Base-by-base conservation (phyloP, 2,329 filamentous ascomycete genomes). In the Ceratocystis colombiana region DNA sequence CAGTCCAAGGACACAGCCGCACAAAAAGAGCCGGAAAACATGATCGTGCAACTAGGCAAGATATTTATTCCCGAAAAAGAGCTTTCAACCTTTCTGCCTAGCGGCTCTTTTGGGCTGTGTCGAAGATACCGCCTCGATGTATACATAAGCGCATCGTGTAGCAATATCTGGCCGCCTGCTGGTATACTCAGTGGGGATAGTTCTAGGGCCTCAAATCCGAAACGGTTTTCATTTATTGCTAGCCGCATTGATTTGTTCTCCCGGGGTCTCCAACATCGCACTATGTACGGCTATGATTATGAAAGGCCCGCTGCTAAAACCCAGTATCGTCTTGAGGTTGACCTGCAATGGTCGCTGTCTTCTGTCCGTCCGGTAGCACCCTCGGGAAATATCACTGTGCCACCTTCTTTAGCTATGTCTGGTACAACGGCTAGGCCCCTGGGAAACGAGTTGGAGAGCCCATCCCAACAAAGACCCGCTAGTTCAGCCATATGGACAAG, bases 1-100 rank as follows among this genome's bases (percentile, higher is more conserved):
- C 55, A 30, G 30, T 10, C 7, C 28, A 15, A 33, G 25, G 6
- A 15, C 37, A 30, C 25, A 20, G 20, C 25, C 33, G 15, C 17
- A n/a, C 55, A n/a, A 59, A 59, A 59, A 37, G 17, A 37, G 5
- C 55, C 55, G 28, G 30, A n/a, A 59, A 4, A 59, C 30, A 30
- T 59, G 55, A 15, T 30, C 10, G n/a, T 59, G 7, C 55, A 37
- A 15, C 28, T 37, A 5, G 55, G 30, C 28, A 20, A 33, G 55
- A 84, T 84, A 68, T 76, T 76, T 46, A 75, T 85, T 12, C 79
- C 82, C 2, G 76, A 79, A 44, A 78, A 82, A 30, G 81, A 78
- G 68, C 78, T 84, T 46, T 75, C 76, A 33, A 73, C 84, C 64
- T 77, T 80, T 69, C 75, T 79, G 55, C 79, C 82, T 61, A 77